Evolutionary conservation across 1,139 yeast genomes (phyloP).

Genomic region (Diutina pseudorugosa): DNA sequence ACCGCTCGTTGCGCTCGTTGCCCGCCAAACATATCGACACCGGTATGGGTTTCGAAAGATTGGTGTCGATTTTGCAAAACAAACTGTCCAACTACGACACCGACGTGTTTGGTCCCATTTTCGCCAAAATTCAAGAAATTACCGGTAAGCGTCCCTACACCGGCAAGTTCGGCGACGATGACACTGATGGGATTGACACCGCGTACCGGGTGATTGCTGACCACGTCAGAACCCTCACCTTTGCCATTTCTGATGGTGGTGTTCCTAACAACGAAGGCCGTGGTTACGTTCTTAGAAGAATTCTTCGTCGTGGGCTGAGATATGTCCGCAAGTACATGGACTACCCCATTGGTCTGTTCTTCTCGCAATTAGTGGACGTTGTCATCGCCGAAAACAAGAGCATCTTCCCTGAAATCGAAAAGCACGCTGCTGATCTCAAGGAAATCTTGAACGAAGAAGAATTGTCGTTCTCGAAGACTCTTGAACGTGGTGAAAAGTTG

Average conservation of each 20-base stretch:
- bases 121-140: constrained; percentile 74
- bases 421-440: constrained; percentile 61
- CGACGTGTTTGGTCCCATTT: constrained; percentile 86
- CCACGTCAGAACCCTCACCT: constrained; percentile 92
- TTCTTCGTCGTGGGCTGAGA: constrained; percentile 94
- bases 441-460: constrained; percentile 96
- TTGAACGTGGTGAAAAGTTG: constrained; percentile 95
- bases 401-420: constrained; percentile 81
- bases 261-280: constrained; percentile 99
- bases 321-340: constrained; percentile 93
- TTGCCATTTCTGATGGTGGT: constrained; percentile 97
- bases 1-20: constrained; percentile 64
- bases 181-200: constrained; percentile 88
- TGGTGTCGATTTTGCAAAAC: constrained; percentile 87
- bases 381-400: constrained; percentile 79
- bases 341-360: constrained; percentile 89
- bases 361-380: constrained; percentile 85
- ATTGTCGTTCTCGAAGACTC: constrained; percentile 83
- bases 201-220: constrained; percentile 98
- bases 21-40: constrained; percentile 96
- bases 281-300: constrained; percentile 94
- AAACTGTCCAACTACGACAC: constrained; percentile 91
- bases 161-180: constrained; percentile 90
- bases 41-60: constrained; percentile 97
- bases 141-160: constrained; percentile 86